Evolutionary conservation across 2,329 filamentous ascomycete species (phyloP), one percentile per base, ranked within the genome.

Genomic region (Chaetothyriales sp.): DNA sequence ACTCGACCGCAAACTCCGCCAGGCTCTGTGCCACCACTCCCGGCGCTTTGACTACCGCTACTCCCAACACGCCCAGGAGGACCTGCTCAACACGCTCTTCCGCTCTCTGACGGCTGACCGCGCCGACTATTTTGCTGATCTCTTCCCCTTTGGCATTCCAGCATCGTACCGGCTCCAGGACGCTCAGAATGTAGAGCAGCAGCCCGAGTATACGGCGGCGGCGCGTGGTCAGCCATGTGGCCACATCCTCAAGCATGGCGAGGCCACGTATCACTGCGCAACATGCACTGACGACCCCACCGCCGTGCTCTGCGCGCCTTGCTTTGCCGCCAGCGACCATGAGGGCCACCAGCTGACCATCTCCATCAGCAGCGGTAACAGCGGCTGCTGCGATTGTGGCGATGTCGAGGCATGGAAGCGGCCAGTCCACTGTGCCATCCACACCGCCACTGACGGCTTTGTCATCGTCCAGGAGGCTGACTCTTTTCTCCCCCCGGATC

Each of bases 371-470:
- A 81, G 85, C 2, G 90, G 90, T 5, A 95, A 95, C 65, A 92
- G 85, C 63, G 90, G 90, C 45, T 97, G 94, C 71, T 98, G 92
- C 68, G 92, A 98, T 69, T 98, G 92, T 65, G 92, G 92, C 54
- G 92, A 98, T 65, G 81, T 85, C 18, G 94, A 98, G 68, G 94
- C 92, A 9, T 98, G 94, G 90, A 82, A 82, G 65, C 74, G 81
- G 47, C 89, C 89, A 44, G 77, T 97, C 58, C 83, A 86, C 65
- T 98, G 92, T 72, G 90, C 89, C 37, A 97, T 98, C 63, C 92
- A 98, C 66, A 90, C 88, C 44, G 76, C 82, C 57, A 75, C 69
- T 65, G 70, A 67, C n/a, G 82, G 82, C 51, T 65, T 63, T 10
- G 69, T 64, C 53, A 67, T 69, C 50, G 71, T 70, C 68, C 83